Evolutionary conservation across 1,284 basidiomycete species (phyloP).

Genomic region (Leccinum griseonigrum): DNA sequence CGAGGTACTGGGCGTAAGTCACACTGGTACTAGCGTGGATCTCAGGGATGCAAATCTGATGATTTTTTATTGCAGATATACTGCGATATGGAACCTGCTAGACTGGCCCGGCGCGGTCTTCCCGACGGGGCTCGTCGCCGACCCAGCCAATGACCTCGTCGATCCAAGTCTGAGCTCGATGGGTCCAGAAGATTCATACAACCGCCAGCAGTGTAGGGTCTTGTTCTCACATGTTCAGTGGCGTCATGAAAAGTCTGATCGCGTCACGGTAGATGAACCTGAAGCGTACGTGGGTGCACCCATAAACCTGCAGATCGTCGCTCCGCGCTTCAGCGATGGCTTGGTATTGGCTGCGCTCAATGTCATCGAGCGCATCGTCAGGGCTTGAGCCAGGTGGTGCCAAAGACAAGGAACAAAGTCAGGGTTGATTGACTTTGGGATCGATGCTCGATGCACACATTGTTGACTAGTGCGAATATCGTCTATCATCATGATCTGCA

Average conservation of each 20-base stretch:
- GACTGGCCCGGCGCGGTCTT: conserved; percentile 31
- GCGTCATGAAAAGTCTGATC: not conserved
- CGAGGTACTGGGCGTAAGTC: conserved; percentile 34
- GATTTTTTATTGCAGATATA: conserved; percentile 11
- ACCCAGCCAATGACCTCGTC: conserved; percentile 20
- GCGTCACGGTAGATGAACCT: conserved; percentile 20
- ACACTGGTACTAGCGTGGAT: not conserved
- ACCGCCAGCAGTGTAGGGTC: conserved; percentile 17
- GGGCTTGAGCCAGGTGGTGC: not conserved
- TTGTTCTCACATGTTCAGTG: not conserved
- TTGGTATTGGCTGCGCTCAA: conserved; percentile 22
- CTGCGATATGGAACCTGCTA: conserved; percentile 29
- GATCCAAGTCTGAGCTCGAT: conserved; percentile 5
- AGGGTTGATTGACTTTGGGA: not conserved
- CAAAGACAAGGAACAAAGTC: not conserved
- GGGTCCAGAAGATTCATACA: conserved; percentile 24
- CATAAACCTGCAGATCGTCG: conserved; percentile 21
- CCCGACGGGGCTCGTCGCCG: conserved; percentile 28
- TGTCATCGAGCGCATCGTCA: not conserved
- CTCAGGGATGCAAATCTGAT: not conserved
- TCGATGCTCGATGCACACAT: not conserved
- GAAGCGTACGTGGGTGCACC: conserved; percentile 11
- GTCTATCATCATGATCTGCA: not conserved
- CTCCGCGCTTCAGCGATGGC: conserved; percentile 22
- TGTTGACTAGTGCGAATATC: not conserved